Percentiles rank a stretch among this genome's conserved stretches.
Evolutionary conservation across 768 basidiomycete species (phyloP).

Genomic region (Rhizopogon rudus): DNA sequence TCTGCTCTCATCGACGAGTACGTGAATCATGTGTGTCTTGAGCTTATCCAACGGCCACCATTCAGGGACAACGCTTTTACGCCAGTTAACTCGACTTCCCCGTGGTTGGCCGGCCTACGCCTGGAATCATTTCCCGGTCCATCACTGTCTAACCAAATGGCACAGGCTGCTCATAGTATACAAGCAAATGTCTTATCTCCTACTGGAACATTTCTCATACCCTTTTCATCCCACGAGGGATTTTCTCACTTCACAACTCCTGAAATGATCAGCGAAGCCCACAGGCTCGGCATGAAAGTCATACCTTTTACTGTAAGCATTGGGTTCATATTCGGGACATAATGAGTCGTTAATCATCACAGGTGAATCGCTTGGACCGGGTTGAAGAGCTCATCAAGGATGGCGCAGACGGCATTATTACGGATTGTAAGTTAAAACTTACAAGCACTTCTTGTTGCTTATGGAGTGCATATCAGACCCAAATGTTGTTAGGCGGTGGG

Average conservation of each 20-base stretch:
- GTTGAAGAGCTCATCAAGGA: constrained; percentile 55
- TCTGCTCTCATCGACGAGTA: constrained; percentile 67
- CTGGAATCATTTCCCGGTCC: constrained; percentile 61
- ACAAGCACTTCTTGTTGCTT: background rate
- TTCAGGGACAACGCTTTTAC: constrained; percentile 36
- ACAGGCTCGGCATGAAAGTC: constrained; percentile 55
- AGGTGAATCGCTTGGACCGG: constrained; percentile 61
- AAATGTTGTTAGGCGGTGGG: constrained; percentile 48
- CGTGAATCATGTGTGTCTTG: constrained; percentile 14
- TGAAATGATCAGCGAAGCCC: constrained; percentile 65
- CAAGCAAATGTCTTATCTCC: constrained; percentile 65
- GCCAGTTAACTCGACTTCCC: constrained; percentile 41
- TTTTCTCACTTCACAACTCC: constrained; percentile 57
- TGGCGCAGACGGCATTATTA: constrained; percentile 74
- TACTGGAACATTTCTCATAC: constrained; percentile 36
- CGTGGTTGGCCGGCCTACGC: constrained; percentile 67
- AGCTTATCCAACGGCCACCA: background rate
- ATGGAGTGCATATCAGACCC: constrained; percentile 37
- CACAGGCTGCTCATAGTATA: constrained; percentile 63
- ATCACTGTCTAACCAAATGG: constrained; percentile 52
- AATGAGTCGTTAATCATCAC: background rate
- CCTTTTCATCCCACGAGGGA: constrained; percentile 36
- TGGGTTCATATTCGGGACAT: background rate
- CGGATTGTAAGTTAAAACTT: constrained; percentile 45
- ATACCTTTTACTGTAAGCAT: constrained; percentile 70